Conservation (phyloP, 257 asterid species). For the Agastache rugosa region DNA sequence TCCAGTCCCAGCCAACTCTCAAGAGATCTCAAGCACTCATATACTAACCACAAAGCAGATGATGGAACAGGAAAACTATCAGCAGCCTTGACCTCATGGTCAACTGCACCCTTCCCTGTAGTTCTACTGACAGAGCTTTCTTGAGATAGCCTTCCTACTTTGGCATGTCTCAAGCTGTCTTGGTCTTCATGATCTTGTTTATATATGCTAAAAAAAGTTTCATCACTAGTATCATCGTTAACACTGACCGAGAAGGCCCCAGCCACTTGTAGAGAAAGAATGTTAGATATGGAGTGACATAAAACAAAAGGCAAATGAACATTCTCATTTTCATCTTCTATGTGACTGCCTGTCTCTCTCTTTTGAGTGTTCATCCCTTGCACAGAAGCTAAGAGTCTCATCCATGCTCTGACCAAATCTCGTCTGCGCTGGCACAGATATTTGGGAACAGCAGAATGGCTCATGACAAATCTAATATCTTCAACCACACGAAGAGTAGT, state of each 20-base stretch:
- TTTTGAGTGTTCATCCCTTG: slow-evolving; percentile 96
- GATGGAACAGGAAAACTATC: slow-evolving; percentile 61
- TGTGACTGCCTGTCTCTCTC: slow-evolving; percentile 83
- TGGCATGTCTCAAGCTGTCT: slow-evolving; percentile 80
- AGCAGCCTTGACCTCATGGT: slow-evolving; percentile 52
- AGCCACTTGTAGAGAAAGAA: slow-evolving; percentile 77
- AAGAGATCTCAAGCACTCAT: slow-evolving; percentile 86
- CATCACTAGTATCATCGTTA: slow-evolving; percentile 53
- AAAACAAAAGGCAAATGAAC: slow-evolving; percentile 76
- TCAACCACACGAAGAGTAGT: slow-evolving; percentile 85
- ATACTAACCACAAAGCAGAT: slow-evolving; percentile 77
- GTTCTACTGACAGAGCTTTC: slow-evolving; percentile 76
- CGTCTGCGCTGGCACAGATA: slow-evolving; percentile 71
- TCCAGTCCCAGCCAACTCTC: slow-evolving; percentile 85
- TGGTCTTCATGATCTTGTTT: slow-evolving; percentile 73
- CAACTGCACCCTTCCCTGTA: slow-evolving; percentile 60
- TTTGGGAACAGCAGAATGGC: slow-evolving; percentile 82
- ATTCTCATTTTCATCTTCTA: slow-evolving; percentile 85
- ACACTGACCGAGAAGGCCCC: slow-evolving; percentile 74
- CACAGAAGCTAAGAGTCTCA: slow-evolving; percentile 81
- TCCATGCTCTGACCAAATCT: slow-evolving; percentile 80
- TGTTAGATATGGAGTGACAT: slow-evolving; percentile 74
- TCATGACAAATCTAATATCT: slow-evolving; percentile 87
- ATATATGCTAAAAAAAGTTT: slow-evolving; percentile 42
- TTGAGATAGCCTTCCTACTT: slow-evolving; percentile 91